Conservation (phyloP, 2,329 filamentous ascomycete species). For the Endoconidiophora laricicola region DNA sequence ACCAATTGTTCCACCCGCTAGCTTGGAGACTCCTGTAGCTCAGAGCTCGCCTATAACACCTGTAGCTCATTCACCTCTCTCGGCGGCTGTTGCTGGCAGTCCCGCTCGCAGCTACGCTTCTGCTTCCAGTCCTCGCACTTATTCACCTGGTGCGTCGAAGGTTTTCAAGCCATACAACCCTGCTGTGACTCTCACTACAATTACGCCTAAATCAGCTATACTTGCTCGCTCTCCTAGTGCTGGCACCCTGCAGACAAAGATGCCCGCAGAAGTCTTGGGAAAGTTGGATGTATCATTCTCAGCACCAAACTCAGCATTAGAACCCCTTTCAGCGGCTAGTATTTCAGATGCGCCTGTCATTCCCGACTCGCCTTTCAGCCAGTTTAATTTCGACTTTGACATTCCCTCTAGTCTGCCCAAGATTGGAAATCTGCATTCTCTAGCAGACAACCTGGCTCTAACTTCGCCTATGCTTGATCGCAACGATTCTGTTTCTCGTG, state of each 20-base stretch:
- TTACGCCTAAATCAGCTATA: not conserved
- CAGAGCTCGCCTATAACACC: not conserved
- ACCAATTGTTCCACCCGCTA: conserved; percentile 3
- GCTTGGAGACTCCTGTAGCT: conserved; percentile 3
- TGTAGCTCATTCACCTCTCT: conserved; percentile 1
- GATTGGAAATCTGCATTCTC: not conserved
- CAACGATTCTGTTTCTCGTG: conserved; percentile 1
- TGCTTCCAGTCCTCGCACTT: conserved; percentile 1
- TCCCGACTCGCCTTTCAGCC: conserved; percentile 11
- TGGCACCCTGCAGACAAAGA: not conserved
- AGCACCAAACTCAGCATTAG: not conserved
- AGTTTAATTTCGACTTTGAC: conserved; percentile 13
- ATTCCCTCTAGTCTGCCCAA: not conserved
- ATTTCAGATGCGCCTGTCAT: conserved; percentile 1
- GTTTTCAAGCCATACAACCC: conserved; percentile 12
- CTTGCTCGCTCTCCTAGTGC: not conserved
- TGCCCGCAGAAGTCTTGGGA: not conserved
- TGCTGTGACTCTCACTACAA: not conserved
- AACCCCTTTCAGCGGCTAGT: not conserved
- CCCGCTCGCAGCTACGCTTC: not conserved
- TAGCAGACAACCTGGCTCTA: not conserved
- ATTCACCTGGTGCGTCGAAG: not conserved
- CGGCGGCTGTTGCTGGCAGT: not conserved
- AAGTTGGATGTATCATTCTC: conserved; percentile 4
- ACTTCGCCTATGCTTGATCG: conserved; percentile 1